Percentiles rank a stretch among this genome's conserved stretches.
Conservation (phyloP, 768 basidiomycete genomes). For the Galerina sulciceps region DNA sequence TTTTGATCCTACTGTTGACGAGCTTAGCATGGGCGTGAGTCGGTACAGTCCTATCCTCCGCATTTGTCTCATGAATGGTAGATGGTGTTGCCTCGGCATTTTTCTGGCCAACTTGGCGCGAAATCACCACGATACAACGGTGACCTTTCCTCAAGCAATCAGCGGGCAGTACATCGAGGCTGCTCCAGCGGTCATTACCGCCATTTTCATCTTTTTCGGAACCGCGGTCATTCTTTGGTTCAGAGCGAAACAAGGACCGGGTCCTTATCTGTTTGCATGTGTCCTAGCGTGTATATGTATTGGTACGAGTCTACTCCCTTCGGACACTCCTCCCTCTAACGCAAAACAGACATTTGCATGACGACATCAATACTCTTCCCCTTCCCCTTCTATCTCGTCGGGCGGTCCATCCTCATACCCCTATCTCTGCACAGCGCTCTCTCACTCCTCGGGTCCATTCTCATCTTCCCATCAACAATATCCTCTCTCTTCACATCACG, state of each 20-base stretch:
- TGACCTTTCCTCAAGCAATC: constrained; percentile 41
- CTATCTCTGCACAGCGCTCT: constrained; percentile 62
- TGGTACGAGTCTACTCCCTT: constrained; percentile 37
- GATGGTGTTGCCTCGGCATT: constrained; percentile 72
- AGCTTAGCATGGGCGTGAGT: constrained; percentile 64
- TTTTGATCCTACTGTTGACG: constrained; percentile 54
- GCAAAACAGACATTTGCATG: constrained; percentile 53
- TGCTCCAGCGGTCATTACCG: constrained; percentile 64
- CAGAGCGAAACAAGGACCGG: constrained; percentile 62
- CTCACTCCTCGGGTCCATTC: constrained; percentile 51
- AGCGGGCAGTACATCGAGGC: constrained; percentile 63
- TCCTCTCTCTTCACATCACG: constrained; percentile 60
- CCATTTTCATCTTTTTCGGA: constrained; percentile 67
- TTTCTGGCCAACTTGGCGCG: constrained; percentile 64
- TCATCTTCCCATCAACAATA: constrained; percentile 68
- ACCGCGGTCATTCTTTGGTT: constrained; percentile 60
- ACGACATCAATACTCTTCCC: constrained; percentile 66
- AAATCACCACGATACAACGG: constrained; percentile 40
- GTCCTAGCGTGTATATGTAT: constrained; percentile 65
- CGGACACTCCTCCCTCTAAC: background rate
- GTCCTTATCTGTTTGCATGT: constrained; percentile 60
- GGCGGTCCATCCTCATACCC: constrained; percentile 58
- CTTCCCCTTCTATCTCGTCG: constrained; percentile 65
- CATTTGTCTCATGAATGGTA: constrained; percentile 25
- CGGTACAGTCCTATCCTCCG: background rate